Evolutionary conservation across 2,329 filamentous ascomycete genomes (phyloP).

Genomic region (Neophaeococcomyces aloes): DNA sequence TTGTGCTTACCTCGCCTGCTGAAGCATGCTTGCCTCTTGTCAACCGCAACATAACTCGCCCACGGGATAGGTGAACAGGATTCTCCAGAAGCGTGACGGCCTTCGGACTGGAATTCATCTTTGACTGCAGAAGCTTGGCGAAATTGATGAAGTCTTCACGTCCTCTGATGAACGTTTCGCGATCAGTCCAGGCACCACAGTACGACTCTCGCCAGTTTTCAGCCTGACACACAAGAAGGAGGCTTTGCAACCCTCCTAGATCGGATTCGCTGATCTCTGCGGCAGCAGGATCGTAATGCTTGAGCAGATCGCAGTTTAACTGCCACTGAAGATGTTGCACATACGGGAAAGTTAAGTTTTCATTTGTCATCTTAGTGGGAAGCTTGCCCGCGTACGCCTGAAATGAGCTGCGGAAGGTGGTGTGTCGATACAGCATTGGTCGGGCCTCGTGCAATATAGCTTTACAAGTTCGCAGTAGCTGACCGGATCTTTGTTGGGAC

Average conservation of each 20-base stretch:
- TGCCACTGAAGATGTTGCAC: conserved; percentile 18
- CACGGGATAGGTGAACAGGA: conserved; percentile 14
- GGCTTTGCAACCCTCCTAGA: conserved; percentile 8
- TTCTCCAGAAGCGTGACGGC: conserved; percentile 14
- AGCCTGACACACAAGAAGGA: conserved; percentile 17
- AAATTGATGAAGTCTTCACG: conserved; percentile 14
- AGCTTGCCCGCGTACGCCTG: conserved; percentile 16
- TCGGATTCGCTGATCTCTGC: conserved; percentile 9
- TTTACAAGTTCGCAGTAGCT: conserved; percentile 16
- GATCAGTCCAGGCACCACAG: conserved; percentile 19
- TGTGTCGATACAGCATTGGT: conserved; percentile 18
- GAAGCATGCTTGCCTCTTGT: background rate
- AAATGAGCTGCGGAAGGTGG: conserved; percentile 15
- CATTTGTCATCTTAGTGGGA: conserved; percentile 11
- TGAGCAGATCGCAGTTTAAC: conserved; percentile 19
- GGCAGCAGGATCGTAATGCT: conserved; percentile 13
- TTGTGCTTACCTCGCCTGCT: background rate
- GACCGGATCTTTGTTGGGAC: conserved; percentile 10
- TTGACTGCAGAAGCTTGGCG: conserved; percentile 12
- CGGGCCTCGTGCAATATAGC: conserved; percentile 15
- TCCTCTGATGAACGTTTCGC: conserved; percentile 15
- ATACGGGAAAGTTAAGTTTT: conserved; percentile 9
- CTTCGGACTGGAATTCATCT: conserved; percentile 10
- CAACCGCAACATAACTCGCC: conserved; percentile 15
- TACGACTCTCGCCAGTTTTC: conserved; percentile 18